A percentile compares a stretch with the other conserved stretches of the same genome.
phyloP scores from a whole-genome alignment of 2,329 filamentous ascomycete species.

The Epicoccum sorghinum region DNA sequence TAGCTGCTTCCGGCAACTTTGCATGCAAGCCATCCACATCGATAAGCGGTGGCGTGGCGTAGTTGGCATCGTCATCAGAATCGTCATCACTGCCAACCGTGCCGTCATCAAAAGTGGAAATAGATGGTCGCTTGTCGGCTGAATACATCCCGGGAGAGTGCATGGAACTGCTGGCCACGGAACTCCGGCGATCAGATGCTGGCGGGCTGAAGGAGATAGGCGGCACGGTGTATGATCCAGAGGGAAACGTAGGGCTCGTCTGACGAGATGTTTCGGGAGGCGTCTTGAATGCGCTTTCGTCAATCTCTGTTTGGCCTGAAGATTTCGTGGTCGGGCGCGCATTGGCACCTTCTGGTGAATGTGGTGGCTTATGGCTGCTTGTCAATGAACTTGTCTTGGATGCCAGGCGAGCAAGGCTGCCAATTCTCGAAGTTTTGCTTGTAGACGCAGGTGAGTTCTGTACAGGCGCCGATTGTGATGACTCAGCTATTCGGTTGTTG shows the following conservation, averaged over 20 bases:
- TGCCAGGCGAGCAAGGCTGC: slow-evolving; percentile 42
- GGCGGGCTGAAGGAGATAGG: slow-evolving; percentile 43
- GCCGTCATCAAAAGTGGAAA: slow-evolving; percentile 41
- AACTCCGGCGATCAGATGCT: slow-evolving; percentile 38
- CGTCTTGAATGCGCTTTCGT: slow-evolving; percentile 53
- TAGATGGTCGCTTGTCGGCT: slow-evolving; percentile 41
- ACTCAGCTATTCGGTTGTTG: slow-evolving; percentile 33
- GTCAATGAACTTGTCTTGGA: slow-evolving; percentile 46
- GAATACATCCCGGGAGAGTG: slow-evolving; percentile 44
- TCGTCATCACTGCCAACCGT: slow-evolving; percentile 38
- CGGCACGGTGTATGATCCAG: slow-evolving; percentile 36
- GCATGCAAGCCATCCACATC: slow-evolving; percentile 28
- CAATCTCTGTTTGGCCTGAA: slow-evolving; percentile 45
- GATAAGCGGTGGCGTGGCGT: slow-evolving; percentile 41
- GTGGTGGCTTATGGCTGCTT: slow-evolving; percentile 37
- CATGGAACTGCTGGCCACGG: slow-evolving; percentile 41
- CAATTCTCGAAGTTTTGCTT: slow-evolving; percentile 36
- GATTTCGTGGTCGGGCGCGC: slow-evolving; percentile 45
- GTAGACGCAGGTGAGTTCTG: slow-evolving; percentile 37
- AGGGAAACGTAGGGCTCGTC: slow-evolving; percentile 42
- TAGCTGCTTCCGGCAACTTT: slow-evolving; percentile 32
- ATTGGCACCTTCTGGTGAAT: slow-evolving; percentile 36
- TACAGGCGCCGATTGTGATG: slow-evolving; percentile 25
- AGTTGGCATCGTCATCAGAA: slow-evolving; percentile 39
- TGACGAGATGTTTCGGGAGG: slow-evolving; percentile 51